Base-by-base conservation (phyloP, 2,329 filamentous ascomycete species). In the Venturia carpophila region DNA sequence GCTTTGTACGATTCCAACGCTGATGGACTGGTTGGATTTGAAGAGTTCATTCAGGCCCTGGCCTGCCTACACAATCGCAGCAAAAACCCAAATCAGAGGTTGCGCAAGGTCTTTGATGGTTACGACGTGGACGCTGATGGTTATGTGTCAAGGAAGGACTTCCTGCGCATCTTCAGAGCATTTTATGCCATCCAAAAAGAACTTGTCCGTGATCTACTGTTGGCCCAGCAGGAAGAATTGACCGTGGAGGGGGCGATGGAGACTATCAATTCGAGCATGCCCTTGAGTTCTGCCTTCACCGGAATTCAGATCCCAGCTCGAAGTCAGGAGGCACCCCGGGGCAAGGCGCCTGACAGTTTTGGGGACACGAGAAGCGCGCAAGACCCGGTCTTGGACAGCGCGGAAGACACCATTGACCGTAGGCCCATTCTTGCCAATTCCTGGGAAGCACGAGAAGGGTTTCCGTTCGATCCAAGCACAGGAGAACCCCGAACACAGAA, bases 171-270 rank as follows among this genome's bases (percentile, higher is more conserved):
- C 77, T 96, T 97, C 75, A 84, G 91, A 55, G 93, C 93, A 0
- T 96, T 95, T 74, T 97, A 96, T 75, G 87, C 90, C 1, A 84
- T 97, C 10, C 94, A 92, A 73, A 91, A 92, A 72, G 90, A 96
- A 73, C 87, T 96, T 76, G 92, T 94, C 67, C 85, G 86, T 67
- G 93, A 97, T 61, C 43, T 56, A 69, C 89, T 92, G 67, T 89
- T 89, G 67, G 86, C 85, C 24, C 87, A 92, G 69, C 86, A 90
- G 13, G 86, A 89, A 66, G 88, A 93, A 69, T 83, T 95, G 7
- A 84, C 94, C 15, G 83, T 87, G 17, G 86, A 72, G 9, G 73
- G 72, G 39, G 73, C 72, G 10, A 68, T 76, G 62, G 75, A 79
- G 7, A 73, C 72, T 0, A 73, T 81, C 49, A 72, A 72, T 24